Conservation (phyloP, 2,329 filamentous ascomycete species). For the Lasiodiplodia hormozganensis region DNA sequence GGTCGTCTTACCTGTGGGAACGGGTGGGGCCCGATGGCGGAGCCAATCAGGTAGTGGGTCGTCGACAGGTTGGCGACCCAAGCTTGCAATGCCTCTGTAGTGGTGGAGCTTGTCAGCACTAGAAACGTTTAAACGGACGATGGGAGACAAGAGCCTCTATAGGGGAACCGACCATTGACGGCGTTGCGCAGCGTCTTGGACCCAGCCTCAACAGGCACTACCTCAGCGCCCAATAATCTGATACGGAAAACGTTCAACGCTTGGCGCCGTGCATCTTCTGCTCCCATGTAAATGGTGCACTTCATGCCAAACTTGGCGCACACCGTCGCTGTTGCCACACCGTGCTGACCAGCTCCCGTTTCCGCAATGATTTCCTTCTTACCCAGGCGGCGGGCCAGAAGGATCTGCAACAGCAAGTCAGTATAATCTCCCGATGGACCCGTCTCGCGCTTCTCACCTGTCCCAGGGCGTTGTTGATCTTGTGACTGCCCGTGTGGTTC, state of each 20-base stretch:
- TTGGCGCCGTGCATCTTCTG: slow-evolving; percentile 94
- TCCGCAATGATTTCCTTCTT: slow-evolving; percentile 98
- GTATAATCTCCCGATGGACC: background rate
- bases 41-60: slow-evolving; percentile 98
- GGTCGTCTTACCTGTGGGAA: slow-evolving; percentile 66
- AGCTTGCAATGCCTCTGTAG: slow-evolving; percentile 76
- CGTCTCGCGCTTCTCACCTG: slow-evolving; percentile 61
- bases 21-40: slow-evolving; percentile 94
- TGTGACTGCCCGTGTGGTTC: slow-evolving; percentile 97
- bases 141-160: background rate
- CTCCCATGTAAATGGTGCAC: slow-evolving; percentile 98
- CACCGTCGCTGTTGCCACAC: slow-evolving; percentile 95
- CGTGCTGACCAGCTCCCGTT: slow-evolving; percentile 96
- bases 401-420: slow-evolving; percentile 49
- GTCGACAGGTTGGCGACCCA: slow-evolving; percentile 98
- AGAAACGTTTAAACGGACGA: background rate
- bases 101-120: background rate
- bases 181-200: slow-evolving; percentile 69
- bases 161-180: slow-evolving; percentile 69
- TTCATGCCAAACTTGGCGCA: slow-evolving; percentile 99
- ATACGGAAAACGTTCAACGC: slow-evolving; percentile 98
- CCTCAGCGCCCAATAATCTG: slow-evolving; percentile 90
- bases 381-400: slow-evolving; percentile 82
- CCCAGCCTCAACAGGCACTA: slow-evolving; percentile 91
- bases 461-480: slow-evolving; percentile 98